Conservation (phyloP, 495 filamentous ascomycete genomes). For the Daldinia childiae region DNA sequence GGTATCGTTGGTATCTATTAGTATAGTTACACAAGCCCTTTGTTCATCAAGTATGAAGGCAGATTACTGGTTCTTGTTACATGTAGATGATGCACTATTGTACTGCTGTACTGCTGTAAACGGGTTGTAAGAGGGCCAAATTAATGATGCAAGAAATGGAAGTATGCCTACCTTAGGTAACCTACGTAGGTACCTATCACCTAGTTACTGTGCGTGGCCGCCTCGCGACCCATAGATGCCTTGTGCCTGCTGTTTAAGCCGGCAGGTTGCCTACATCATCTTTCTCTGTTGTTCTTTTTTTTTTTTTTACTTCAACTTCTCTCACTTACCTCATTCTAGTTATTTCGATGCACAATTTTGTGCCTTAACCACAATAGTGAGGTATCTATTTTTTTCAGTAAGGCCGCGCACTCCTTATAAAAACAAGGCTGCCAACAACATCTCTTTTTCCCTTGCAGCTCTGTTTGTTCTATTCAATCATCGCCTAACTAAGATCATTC, state of each 20-base stretch:
- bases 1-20: too few species aligned
- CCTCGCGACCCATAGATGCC: slow-evolving; percentile 19
- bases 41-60: neutral
- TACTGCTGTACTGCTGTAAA: neutral
- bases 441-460: neutral
- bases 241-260: neutral
- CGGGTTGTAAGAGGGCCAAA: neutral
- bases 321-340: neutral
- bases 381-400: neutral
- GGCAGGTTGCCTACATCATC: neutral
- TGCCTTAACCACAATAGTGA: neutral
- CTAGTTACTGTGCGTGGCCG: slow-evolving; percentile 8
- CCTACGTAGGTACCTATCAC: neutral
- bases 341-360: neutral
- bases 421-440: neutral
- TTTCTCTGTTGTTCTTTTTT: neutral
- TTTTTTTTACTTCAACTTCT: neutral
- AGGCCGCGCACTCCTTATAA: neutral
- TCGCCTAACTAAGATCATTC: neutral
- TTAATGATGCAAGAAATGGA: neutral
- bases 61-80: neutral
- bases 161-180: slow-evolving; percentile 1
- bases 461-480: neutral
- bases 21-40: neutral
- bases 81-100: neutral